phyloP scores from a whole-genome alignment of 805 yeast genomes.

The Torulaspora gathmanii region DNA sequence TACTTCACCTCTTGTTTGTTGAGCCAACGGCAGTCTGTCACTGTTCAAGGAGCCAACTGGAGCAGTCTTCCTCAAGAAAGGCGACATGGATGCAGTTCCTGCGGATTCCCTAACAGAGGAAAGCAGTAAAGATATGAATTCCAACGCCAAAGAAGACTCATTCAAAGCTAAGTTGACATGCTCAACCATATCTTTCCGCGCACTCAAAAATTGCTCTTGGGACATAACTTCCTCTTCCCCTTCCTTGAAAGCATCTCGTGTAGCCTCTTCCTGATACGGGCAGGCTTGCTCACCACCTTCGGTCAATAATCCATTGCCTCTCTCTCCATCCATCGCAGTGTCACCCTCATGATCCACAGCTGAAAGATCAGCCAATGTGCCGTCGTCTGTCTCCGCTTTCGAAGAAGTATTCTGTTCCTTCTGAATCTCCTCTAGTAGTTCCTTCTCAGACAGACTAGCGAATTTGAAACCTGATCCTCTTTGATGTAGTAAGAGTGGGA shows the following conservation, averaged over 20 bases:
- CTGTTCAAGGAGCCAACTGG: conserved; percentile 69
- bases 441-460: conserved; percentile 50
- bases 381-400: conserved; percentile 3
- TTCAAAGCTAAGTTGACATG: conserved; percentile 67
- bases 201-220: conserved; percentile 42
- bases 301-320: conserved; percentile 12
- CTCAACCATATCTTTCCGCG: conserved; percentile 50
- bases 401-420: conserved; percentile 2
- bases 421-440: conserved; percentile 43
- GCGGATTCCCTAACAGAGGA: conserved; percentile 81
- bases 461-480: conserved; percentile 46
- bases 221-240: conserved; percentile 22
- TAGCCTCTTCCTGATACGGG: conserved; percentile 9
- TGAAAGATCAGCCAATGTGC: conserved; percentile 1
- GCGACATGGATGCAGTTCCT: conserved; percentile 83
- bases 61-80: conserved; percentile 66
- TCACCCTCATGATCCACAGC: not conserved
- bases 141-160: conserved; percentile 83
- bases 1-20: conserved; percentile 20
- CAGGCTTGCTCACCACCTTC: conserved; percentile 7
- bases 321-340: conserved; percentile 10
- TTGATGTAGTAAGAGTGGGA: conserved; percentile 55
- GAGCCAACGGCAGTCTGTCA: conserved; percentile 33
- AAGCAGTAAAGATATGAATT: conserved; percentile 76
- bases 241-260: conserved; percentile 8